phyloP scores from a whole-genome alignment of 805 yeast species.

The Spathaspora girioi region DNA sequence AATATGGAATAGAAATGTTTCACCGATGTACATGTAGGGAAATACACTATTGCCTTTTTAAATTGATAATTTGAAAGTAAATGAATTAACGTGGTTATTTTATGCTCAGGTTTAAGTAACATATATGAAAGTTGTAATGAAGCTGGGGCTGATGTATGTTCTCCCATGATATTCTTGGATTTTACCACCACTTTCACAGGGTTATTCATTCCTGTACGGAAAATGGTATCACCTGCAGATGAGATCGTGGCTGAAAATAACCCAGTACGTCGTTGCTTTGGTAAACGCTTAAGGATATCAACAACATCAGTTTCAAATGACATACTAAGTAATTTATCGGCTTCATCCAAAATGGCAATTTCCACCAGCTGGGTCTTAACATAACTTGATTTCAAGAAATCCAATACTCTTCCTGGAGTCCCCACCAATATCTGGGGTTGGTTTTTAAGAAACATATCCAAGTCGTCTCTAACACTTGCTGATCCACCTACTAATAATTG shows the following conservation, averaged over 20 bases:
- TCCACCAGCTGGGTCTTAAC: conserved; percentile 67
- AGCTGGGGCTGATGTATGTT: conserved; percentile 50
- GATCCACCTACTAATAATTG: conserved; percentile 67
- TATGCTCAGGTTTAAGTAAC: conserved; percentile 54
- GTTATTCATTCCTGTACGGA: conserved; percentile 86
- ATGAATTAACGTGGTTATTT: conserved; percentile 56
- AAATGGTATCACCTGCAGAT: conserved; percentile 73
- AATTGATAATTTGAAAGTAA: conserved; percentile 52
- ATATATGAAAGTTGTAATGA: conserved; percentile 61
- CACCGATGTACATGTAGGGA: conserved; percentile 87
- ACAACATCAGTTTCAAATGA: conserved; percentile 71
- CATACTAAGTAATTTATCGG: conserved; percentile 80
- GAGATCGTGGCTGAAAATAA: conserved; percentile 90
- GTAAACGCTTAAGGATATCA: conserved; percentile 63
- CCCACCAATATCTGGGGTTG: conserved; percentile 80
- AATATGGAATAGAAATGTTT: conserved; percentile 67
- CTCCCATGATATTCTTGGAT: conserved; percentile 25
- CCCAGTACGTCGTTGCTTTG: conserved; percentile 92
- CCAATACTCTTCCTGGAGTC: conserved; percentile 87
- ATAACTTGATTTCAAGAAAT: conserved; percentile 57
- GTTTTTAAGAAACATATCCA: conserved; percentile 48
- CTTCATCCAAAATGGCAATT: conserved; percentile 83
- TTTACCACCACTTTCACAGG: conserved; percentile 86
- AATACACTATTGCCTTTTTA: conserved; percentile 83
- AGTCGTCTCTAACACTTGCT: conserved; percentile 65